Evolutionary conservation across 164 flowering plant genomes (phyloP).

Genomic region (Liquidambar formosana): DNA sequence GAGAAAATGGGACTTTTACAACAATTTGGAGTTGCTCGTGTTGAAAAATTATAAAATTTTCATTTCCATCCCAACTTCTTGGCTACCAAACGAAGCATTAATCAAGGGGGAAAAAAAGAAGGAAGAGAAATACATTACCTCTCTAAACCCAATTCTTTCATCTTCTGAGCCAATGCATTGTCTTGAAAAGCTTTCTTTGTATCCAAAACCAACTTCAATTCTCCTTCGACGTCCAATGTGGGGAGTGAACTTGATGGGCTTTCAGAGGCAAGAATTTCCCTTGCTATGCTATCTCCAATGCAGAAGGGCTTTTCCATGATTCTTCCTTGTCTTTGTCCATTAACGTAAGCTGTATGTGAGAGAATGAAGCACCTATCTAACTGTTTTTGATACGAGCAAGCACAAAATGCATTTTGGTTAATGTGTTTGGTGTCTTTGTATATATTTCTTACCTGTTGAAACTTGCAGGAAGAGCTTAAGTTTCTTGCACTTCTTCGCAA

Average conservation of each 20-base stretch:
- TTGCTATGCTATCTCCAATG: slow-evolving; percentile 67
- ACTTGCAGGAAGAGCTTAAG: slow-evolving; percentile 74
- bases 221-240: slow-evolving; percentile 61
- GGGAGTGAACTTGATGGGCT: slow-evolving; percentile 30
- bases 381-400: not conserved
- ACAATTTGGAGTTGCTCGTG: not conserved
- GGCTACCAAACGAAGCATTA: not conserved
- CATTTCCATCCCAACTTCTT: not conserved
- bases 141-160: slow-evolving; percentile 77
- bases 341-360: slow-evolving; percentile 73
- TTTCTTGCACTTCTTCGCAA: slow-evolving; percentile 69
- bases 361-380: not conserved
- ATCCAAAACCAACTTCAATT: slow-evolving; percentile 55
- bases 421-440: no score
- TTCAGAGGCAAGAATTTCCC: slow-evolving; percentile 39
- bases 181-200: slow-evolving; percentile 30
- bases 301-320: slow-evolving; percentile 76
- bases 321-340: slow-evolving; percentile 90
- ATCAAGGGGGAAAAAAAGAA: not conserved
- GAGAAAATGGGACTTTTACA: not conserved
- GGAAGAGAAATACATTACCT: slow-evolving; percentile 39
- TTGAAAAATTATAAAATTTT: no score
- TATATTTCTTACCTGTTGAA: slow-evolving; percentile 58
- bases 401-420: no score
- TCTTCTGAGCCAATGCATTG: slow-evolving; percentile 42